These are phyloP conservation scores for Tylopilus rubrobrunneus DNA, from an alignment of 768 basidiomycete genomes.

Conservation along the genomic window DNA sequence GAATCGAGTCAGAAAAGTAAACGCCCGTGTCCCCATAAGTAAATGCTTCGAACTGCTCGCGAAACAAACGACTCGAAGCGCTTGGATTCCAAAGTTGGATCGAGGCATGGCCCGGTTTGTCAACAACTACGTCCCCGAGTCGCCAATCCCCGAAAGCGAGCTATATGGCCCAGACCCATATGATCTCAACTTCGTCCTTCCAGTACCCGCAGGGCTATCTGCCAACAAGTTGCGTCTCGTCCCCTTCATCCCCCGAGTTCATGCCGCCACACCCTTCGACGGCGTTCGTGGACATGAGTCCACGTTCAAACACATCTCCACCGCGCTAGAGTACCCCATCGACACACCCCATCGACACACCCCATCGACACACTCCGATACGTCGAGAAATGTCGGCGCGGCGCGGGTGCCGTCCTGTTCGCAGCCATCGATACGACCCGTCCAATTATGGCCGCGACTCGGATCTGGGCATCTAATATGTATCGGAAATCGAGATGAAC, in stretches of 20 bases:
- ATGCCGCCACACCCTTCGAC: conserved; percentile 15
- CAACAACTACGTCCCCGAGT: conserved; percentile 15
- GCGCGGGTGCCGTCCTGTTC: too few relatives aligned
- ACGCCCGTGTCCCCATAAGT: not conserved
- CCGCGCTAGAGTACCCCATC: conserved; percentile 12
- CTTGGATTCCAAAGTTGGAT: not conserved
- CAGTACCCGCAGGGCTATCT: conserved; percentile 9
- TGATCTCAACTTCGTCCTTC: conserved; percentile 23
- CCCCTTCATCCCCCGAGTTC: conserved; percentile 21
- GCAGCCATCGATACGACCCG: too few relatives aligned
- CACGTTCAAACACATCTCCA: conserved; percentile 11
- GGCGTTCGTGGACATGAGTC: conserved; percentile 19
- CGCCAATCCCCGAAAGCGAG: conserved; percentile 9
- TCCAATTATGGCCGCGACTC: too few relatives aligned
- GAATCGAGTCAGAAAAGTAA: not conserved
- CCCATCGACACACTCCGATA: conserved; percentile 10
- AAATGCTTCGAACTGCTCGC: too few relatives aligned
- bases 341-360: too few relatives aligned
- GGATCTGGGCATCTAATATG: too few relatives aligned
- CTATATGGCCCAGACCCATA: conserved; percentile 26
- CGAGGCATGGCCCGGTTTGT: conserved; percentile 17
- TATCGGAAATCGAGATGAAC: too few relatives aligned
- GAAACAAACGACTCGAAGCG: not conserved
- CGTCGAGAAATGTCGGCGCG: conserved; percentile 6
- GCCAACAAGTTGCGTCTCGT: conserved; percentile 19